Conservation (phyloP, 108 stramenopile genomes). For the Cyclostephanos invisitatus region DNA sequence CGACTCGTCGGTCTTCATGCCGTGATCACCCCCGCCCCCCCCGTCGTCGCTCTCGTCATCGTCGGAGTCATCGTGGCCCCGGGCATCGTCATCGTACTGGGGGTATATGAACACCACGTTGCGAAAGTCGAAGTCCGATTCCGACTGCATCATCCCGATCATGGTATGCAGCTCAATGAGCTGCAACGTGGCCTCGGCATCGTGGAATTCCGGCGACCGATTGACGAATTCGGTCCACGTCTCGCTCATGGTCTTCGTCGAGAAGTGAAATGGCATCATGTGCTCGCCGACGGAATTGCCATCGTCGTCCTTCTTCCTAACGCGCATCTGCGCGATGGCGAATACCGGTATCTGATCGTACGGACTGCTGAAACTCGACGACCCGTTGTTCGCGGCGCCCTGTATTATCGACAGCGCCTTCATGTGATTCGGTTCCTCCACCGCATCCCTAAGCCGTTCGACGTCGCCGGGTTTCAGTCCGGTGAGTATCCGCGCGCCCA, state of each 20-base stretch:
- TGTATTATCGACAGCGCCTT: conserved; percentile 48
- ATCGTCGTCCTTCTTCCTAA: conserved; percentile 36
- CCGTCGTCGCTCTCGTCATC: conserved; percentile 41
- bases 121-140: conserved; percentile 53
- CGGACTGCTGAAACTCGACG: conserved; percentile 32
- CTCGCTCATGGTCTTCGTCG: conserved; percentile 47
- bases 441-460: conserved; percentile 32
- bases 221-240: conserved; percentile 41
- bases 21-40: conserved; percentile 46
- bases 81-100: conserved; percentile 32
- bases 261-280: conserved; percentile 46
- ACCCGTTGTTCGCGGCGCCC: conserved; percentile 29
- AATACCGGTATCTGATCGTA: conserved; percentile 49
- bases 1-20: conserved; percentile 30
- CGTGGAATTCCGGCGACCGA: conserved; percentile 35
- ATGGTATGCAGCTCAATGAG: conserved; percentile 47
- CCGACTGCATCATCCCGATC: conserved; percentile 52
- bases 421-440: conserved; percentile 31
- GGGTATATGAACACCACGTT: conserved; percentile 45
- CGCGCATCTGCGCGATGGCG: conserved; percentile 50
- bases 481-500: conserved; percentile 49
- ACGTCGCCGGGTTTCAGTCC: conserved; percentile 45
- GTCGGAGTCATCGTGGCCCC: conserved; percentile 17
- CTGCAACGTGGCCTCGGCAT: conserved; percentile 48
- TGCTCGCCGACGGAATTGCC: conserved; percentile 33